Evolutionary conservation across 805 yeast genomes (phyloP).

Genomic region (Ascoidea tarda): DNA sequence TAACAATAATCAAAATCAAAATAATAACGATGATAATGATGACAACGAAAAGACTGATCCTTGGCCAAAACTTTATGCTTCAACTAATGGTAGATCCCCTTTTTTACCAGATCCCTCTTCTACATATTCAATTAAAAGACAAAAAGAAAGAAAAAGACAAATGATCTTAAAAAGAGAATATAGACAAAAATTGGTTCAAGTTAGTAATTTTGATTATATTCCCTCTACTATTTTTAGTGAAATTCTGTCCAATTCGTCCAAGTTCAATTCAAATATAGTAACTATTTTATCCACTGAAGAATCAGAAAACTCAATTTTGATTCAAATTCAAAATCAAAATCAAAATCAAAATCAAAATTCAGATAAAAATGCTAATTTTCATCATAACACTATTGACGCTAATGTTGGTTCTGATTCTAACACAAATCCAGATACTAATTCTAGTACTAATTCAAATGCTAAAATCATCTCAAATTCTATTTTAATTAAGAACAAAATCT

Average conservation of each 20-base stretch:
- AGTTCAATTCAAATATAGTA: too few relatives aligned
- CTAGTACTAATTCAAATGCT: too few relatives aligned
- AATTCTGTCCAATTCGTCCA: too few relatives aligned
- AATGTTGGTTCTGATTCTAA: not conserved
- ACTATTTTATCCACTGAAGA: not conserved
- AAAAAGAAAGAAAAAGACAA: conserved; percentile 16
- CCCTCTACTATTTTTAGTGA: not conserved
- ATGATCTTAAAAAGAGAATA: conserved; percentile 22
- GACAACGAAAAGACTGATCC: conserved; percentile 11
- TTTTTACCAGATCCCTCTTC: conserved; percentile 49
- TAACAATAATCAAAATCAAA: conserved; percentile 1
- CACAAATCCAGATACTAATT: too few relatives aligned
- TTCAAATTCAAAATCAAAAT: not conserved
- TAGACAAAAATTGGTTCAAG: conserved; percentile 19
- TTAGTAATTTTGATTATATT: conserved; percentile 7
- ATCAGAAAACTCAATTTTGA: not conserved
- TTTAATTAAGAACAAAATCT: too few relatives aligned
- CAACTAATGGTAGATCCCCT: conserved; percentile 70
- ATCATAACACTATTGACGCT: not conserved
- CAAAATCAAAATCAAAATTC: not conserved
- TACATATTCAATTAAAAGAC: conserved; percentile 24
- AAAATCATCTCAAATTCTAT: too few relatives aligned
- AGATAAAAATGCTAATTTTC: not conserved
- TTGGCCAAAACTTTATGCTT: conserved; percentile 48
- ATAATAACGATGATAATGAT: conserved; percentile 1